These are phyloP conservation scores for Schizonepeta tenuifolia DNA, from an alignment of 257 asterid genomes.

Conservation along the genomic window DNA sequence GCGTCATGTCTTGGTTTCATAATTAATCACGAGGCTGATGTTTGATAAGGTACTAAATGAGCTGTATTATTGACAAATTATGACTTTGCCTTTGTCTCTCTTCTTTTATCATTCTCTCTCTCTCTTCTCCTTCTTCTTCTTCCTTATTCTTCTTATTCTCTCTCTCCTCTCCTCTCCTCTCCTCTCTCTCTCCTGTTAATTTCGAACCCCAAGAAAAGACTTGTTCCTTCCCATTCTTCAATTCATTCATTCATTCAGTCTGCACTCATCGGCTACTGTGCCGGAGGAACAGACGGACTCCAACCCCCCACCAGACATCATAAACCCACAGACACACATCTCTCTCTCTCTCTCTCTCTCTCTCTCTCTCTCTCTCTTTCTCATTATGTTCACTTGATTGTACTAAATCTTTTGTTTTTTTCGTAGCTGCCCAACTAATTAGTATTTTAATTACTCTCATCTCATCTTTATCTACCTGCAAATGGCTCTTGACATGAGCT, in stretches of 20 bases:
- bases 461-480: slow-evolving; percentile 71
- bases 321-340: background rate
- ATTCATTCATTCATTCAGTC: slow-evolving; percentile 61
- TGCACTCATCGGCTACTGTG: slow-evolving; percentile 75
- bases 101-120: slow-evolving; percentile 24
- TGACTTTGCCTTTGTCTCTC: slow-evolving; percentile 49
- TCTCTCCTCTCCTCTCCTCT: slow-evolving; percentile 30
- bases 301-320: slow-evolving; percentile 32
- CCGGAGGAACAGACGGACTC: slow-evolving; percentile 66
- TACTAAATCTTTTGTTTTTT: background rate
- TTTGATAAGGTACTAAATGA: slow-evolving; percentile 55
- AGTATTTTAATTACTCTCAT: too few species aligned
- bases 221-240: slow-evolving; percentile 34
- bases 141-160: slow-evolving; percentile 12
- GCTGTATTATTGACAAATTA: slow-evolving; percentile 75
- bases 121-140: background rate
- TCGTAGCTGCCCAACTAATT: too few species aligned
- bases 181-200: slow-evolving; percentile 26
- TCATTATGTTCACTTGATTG: background rate
- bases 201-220: slow-evolving; percentile 34
- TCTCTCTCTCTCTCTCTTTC: slow-evolving; percentile 3
- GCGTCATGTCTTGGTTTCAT: slow-evolving; percentile 45
- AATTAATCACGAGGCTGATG: slow-evolving; percentile 81
- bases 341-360: background rate
- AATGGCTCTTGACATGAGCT: slow-evolving; percentile 96